A percentile compares a stretch with the other conserved stretches of the same genome.
Conservation (phyloP, 2,329 filamentous ascomycete genomes). For the Kalmusia sp. region DNA sequence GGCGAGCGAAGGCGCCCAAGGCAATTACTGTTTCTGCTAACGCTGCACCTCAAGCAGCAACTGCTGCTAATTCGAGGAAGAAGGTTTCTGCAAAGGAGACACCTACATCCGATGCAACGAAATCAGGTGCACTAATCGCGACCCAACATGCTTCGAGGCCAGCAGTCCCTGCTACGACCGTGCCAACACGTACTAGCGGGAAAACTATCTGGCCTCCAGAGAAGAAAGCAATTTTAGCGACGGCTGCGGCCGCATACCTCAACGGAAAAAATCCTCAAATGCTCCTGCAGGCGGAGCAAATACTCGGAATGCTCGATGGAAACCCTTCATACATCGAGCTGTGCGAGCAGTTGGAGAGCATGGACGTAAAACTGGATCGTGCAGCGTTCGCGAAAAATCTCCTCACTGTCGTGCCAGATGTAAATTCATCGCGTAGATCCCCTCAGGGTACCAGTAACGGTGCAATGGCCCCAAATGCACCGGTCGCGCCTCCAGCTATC, state of each 20-base stretch:
- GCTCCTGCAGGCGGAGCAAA: slow-evolving; percentile 46
- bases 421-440: slow-evolving; percentile 35
- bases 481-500: slow-evolving; percentile 26
- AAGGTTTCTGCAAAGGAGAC: slow-evolving; percentile 27
- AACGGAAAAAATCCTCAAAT: slow-evolving; percentile 52
- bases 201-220: slow-evolving; percentile 59
- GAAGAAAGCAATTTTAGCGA: slow-evolving; percentile 59
- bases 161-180: slow-evolving; percentile 8
- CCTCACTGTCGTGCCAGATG: slow-evolving; percentile 54
- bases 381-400: slow-evolving; percentile 61
- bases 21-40: slow-evolving; percentile 30
- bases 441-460: slow-evolving; percentile 16
- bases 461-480: slow-evolving; percentile 15
- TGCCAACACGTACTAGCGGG: slow-evolving; percentile 18
- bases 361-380: slow-evolving; percentile 59
- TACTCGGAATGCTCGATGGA: slow-evolving; percentile 57
- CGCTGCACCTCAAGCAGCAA: slow-evolving; percentile 25
- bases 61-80: slow-evolving; percentile 28
- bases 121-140: slow-evolving; percentile 6
- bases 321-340: slow-evolving; percentile 64
- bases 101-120: not conserved
- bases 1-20: slow-evolving; percentile 44
- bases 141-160: not conserved
- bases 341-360: slow-evolving; percentile 60
- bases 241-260: slow-evolving; percentile 58